phyloP scores from a whole-genome alignment of 257 asterid species.

The Nicotiana undulata region DNA sequence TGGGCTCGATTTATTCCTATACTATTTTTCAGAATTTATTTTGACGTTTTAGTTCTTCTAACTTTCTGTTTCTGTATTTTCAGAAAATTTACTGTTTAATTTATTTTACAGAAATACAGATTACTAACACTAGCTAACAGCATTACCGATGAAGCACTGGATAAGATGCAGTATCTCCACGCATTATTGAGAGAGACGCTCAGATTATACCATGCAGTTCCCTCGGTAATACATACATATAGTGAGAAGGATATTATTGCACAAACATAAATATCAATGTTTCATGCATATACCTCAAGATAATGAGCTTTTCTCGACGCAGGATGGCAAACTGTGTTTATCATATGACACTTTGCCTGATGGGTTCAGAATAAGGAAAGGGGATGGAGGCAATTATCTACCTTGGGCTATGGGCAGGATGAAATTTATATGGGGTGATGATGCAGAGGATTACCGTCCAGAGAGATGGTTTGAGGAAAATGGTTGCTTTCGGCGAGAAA shows the following conservation, averaged over 20 bases:
- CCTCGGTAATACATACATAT: conserved; percentile 35
- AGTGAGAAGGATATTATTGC: neutral
- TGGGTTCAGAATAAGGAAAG: conserved; percentile 43
- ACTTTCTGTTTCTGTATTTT: too few relatives aligned
- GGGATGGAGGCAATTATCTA: conserved; percentile 22
- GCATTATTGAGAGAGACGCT: conserved; percentile 50
- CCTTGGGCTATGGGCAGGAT: conserved; percentile 65
- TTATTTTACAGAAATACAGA: too few relatives aligned
- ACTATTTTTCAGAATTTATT: too few relatives aligned
- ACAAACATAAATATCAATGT: neutral
- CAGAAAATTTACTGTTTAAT: too few relatives aligned
- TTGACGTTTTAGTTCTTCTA: too few relatives aligned
- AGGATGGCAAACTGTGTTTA: conserved; percentile 43
- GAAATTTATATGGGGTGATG: conserved; percentile 48
- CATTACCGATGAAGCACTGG: conserved; percentile 37
- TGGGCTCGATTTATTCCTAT: too few relatives aligned
- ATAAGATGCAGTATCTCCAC: conserved; percentile 40
- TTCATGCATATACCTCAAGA: neutral
- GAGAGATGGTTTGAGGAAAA: conserved; percentile 52
- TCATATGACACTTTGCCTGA: conserved; percentile 43
- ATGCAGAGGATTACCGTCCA: conserved; percentile 36
- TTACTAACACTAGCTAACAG: too few relatives aligned
- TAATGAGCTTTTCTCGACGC: neutral
- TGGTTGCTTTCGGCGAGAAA: conserved; percentile 31
- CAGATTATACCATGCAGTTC: conserved; percentile 54